Conservation (phyloP, 1,284 basidiomycete genomes). For the Kwoniella shivajii region DNA sequence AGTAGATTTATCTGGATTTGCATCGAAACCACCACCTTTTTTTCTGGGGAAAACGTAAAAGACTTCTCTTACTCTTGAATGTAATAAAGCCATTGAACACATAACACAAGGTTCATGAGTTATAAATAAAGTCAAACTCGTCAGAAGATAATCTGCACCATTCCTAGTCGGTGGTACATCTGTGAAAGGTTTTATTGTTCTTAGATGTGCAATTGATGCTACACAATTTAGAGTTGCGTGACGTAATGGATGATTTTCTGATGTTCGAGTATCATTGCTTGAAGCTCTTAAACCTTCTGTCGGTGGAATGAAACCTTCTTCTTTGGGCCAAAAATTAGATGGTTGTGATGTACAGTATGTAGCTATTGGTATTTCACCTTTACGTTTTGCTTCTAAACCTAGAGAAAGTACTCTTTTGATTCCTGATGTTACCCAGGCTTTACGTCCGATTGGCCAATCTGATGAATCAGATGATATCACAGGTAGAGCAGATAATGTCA, state of each 20-base stretch:
- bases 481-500: conserved; percentile 69
- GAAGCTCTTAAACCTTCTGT: conserved; percentile 50
- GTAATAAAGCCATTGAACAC: conserved; percentile 91
- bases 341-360: conserved; percentile 71
- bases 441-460: conserved; percentile 66
- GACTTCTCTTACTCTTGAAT: conserved; percentile 84
- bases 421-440: conserved; percentile 73
- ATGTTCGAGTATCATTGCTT: conserved; percentile 69
- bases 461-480: conserved; percentile 62
- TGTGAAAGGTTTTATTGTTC: conserved; percentile 56
- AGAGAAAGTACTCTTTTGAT: conserved; percentile 61
- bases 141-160: conserved; percentile 81
- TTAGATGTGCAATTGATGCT: conserved; percentile 58
- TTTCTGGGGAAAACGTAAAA: conserved; percentile 65
- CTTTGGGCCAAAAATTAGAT: conserved; percentile 51
- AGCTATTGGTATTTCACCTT: conserved; percentile 74
- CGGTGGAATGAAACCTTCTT: conserved; percentile 59
- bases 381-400: conserved; percentile 58
- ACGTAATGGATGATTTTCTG: conserved; percentile 71
- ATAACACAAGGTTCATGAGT: conserved; percentile 95
- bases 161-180: conserved; percentile 56
- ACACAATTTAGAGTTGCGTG: conserved; percentile 81
- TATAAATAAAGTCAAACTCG: conserved; percentile 75
- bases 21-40: conserved; percentile 53
- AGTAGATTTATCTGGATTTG: conserved; percentile 6